A percentile compares a stretch with the other conserved stretches of the same genome.
Conservation (phyloP, 805 yeast genomes). For the Metschnikowia rubicola region DNA sequence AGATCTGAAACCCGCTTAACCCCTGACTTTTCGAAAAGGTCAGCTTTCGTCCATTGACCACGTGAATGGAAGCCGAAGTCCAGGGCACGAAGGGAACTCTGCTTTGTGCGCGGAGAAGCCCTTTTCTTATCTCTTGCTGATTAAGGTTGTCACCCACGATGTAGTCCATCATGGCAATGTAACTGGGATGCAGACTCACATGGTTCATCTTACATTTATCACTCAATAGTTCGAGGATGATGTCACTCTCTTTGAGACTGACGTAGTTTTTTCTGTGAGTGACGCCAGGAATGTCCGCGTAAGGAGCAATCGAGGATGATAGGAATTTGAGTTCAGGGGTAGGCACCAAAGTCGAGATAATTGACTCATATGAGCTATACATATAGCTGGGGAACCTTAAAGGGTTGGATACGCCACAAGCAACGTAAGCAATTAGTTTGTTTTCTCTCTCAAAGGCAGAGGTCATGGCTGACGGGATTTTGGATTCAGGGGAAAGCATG, state of each 20-base stretch:
- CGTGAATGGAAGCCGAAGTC: conserved; percentile 75
- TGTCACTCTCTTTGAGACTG: conserved; percentile 78
- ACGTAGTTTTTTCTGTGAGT: conserved; percentile 35
- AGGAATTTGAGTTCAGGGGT: conserved; percentile 71
- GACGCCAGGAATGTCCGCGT: conserved; percentile 42
- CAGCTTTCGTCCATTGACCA: conserved; percentile 73
- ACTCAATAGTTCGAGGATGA: conserved; percentile 75
- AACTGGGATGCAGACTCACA: conserved; percentile 39
- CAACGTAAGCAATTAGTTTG: conserved; percentile 77
- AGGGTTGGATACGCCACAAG: conserved; percentile 83
- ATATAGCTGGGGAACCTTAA: conserved; percentile 88
- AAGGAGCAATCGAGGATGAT: conserved; percentile 40
- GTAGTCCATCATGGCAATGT: conserved; percentile 69
- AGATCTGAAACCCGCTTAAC: conserved; percentile 75
- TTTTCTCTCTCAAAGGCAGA: conserved; percentile 72
- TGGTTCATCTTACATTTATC: conserved; percentile 72
- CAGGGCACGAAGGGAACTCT: conserved; percentile 79
- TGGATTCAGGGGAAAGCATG: conserved; percentile 19
- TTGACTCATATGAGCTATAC: conserved; percentile 80
- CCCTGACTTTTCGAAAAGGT: conserved; percentile 42
- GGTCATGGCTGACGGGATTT: conserved; percentile 19
- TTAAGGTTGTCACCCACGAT: conserved; percentile 59
- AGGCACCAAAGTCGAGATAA: conserved; percentile 79
- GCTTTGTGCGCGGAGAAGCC: conserved; percentile 58
- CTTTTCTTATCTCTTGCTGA: conserved; percentile 69